Evolutionary conservation across 2,329 filamentous ascomycete species (phyloP).

Genomic region (Fusarium sp.): DNA sequence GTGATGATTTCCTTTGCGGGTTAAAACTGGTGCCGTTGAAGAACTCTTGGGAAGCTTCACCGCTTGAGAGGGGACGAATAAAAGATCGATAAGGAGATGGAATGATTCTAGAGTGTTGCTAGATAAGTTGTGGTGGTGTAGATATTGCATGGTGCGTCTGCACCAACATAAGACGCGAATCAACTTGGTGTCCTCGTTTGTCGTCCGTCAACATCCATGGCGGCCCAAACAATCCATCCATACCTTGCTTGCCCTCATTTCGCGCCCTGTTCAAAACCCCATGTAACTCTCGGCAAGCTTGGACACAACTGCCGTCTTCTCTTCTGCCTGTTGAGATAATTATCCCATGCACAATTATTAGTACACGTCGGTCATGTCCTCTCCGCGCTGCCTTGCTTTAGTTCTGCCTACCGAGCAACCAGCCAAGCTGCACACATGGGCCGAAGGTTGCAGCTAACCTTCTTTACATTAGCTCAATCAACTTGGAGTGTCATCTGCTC

Average conservation of each 20-base stretch:
- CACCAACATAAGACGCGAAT: background rate
- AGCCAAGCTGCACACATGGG: background rate
- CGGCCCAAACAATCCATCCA: background rate
- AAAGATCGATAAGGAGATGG: background rate
- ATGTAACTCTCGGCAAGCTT: background rate
- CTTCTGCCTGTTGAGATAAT: background rate
- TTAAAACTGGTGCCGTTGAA: conserved; percentile 10
- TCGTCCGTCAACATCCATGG: background rate
- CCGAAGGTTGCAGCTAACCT: background rate
- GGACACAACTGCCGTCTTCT: background rate
- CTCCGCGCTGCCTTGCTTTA: background rate
- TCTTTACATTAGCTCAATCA: background rate
- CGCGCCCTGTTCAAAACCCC: background rate
- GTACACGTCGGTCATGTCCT: background rate
- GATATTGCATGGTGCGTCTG: background rate
- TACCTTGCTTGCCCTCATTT: background rate
- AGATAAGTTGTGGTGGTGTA: background rate
- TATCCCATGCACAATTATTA: background rate
- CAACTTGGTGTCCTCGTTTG: background rate
- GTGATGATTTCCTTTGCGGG: conserved; percentile 23
- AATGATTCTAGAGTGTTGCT: background rate
- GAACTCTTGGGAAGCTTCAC: conserved; percentile 9
- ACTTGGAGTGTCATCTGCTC: background rate
- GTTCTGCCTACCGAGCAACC: background rate
- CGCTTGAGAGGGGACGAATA: background rate